phyloP scores from a whole-genome alignment of 2,329 filamentous ascomycete genomes.

The Aaosphaeria arxii region DNA sequence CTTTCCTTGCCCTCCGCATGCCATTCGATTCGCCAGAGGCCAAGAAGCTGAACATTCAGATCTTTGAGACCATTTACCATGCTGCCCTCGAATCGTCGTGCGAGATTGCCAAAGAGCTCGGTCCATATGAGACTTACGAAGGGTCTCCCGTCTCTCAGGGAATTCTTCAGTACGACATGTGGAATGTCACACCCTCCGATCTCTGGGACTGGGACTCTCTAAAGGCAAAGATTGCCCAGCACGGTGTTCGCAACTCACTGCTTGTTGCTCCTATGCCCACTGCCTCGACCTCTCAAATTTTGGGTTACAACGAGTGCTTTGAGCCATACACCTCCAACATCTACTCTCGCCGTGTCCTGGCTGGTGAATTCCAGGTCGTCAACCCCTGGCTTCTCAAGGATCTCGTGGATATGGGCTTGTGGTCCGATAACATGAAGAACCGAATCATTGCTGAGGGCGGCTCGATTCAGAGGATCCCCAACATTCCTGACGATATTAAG shows the following conservation, averaged over 20 bases:
- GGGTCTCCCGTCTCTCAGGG: slow-evolving; percentile 94
- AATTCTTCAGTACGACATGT: slow-evolving; percentile 98
- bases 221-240: slow-evolving; percentile 86
- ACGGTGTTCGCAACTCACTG: slow-evolving; percentile 93
- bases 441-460: slow-evolving; percentile 97
- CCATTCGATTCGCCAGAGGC: slow-evolving; percentile 97
- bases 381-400: slow-evolving; percentile 99
- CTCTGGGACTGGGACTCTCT: slow-evolving; percentile 95
- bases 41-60: slow-evolving; percentile 91
- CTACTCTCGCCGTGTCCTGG: slow-evolving; percentile 95
- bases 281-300: slow-evolving; percentile 93
- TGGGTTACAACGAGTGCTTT: slow-evolving; percentile 99
- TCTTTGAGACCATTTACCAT: slow-evolving; percentile 99
- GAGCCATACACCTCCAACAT: slow-evolving; percentile 99
- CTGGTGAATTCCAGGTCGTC: slow-evolving; percentile 98
- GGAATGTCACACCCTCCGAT: slow-evolving; percentile 87
- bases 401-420: slow-evolving; percentile 93
- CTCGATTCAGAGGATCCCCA: slow-evolving; percentile 94
- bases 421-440: slow-evolving; percentile 99
- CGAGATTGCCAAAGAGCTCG: slow-evolving; percentile 78
- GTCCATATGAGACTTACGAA: slow-evolving; percentile 85
- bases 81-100: slow-evolving; percentile 86
- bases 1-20: slow-evolving; percentile 93
- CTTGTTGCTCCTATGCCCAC: slow-evolving; percentile 97
- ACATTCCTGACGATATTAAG: slow-evolving; percentile 95